Evolutionary conservation across 1,284 basidiomycete genomes (phyloP).

Genomic region (Sanguinoderma infundibulare): DNA sequence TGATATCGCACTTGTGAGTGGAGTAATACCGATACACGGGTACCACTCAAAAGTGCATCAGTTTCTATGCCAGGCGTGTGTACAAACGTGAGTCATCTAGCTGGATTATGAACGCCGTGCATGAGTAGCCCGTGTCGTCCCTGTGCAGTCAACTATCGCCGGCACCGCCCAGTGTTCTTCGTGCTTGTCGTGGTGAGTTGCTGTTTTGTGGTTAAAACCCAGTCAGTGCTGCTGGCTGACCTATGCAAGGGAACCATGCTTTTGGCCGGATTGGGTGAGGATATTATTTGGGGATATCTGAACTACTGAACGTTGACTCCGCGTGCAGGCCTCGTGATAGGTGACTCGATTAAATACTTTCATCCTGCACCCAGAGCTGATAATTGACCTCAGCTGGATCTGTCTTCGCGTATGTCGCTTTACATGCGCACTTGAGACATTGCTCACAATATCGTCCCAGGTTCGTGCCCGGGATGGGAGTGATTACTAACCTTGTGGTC

Average conservation of each 20-base stretch:
- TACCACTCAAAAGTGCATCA: not conserved
- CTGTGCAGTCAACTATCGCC: too few relatives aligned
- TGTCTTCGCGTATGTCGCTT: not conserved
- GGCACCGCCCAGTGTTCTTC: not conserved
- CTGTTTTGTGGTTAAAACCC: too few relatives aligned
- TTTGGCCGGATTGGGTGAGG: not conserved
- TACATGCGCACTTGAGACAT: too few relatives aligned
- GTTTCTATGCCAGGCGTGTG: constrained; percentile 6
- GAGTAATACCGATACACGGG: not conserved
- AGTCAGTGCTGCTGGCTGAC: not conserved
- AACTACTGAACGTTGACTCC: not conserved
- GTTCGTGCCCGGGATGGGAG: too few relatives aligned
- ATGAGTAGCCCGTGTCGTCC: too few relatives aligned
- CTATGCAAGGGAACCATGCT: not conserved
- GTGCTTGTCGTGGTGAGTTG: not conserved
- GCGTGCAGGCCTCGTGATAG: too few relatives aligned
- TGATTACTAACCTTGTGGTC: too few relatives aligned
- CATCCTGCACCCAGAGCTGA: too few relatives aligned
- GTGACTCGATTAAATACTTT: too few relatives aligned
- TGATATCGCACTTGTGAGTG: not conserved
- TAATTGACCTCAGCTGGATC: too few relatives aligned
- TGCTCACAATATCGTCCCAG: too few relatives aligned
- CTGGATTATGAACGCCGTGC: not conserved
- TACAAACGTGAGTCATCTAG: not conserved
- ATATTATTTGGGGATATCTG: not conserved